These are phyloP conservation scores for Saprolegnia parasitica DNA, from an alignment of 352 stramenopile species.

Conservation along the genomic window DNA sequence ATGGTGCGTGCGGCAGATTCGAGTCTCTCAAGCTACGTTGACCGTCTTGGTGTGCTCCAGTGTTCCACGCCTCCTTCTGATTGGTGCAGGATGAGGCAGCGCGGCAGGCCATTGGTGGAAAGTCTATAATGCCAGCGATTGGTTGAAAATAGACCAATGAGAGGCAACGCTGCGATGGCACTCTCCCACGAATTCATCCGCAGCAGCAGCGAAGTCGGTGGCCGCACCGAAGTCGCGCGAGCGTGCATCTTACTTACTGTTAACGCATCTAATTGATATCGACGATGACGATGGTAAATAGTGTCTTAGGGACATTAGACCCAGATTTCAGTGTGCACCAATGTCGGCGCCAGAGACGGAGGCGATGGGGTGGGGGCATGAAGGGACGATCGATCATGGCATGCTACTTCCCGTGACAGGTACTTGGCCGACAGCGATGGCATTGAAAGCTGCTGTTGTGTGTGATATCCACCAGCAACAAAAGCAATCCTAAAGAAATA, in stretches of 20 bases:
- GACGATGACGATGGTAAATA: too few relatives aligned
- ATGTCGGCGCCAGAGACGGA: too few relatives aligned
- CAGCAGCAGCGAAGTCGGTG: background rate
- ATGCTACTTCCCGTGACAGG: too few relatives aligned
- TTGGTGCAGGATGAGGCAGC: background rate
- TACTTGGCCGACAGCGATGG: background rate
- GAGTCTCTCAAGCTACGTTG: background rate
- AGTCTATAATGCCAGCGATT: constrained; percentile 1
- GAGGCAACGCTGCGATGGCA: background rate
- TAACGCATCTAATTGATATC: background rate
- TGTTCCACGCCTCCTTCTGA: background rate
- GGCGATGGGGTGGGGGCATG: too few relatives aligned
- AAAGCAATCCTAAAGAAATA: background rate
- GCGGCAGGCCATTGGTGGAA: background rate
- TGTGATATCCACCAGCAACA: background rate
- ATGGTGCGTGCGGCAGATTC: background rate
- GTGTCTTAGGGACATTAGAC: too few relatives aligned
- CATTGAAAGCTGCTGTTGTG: background rate
- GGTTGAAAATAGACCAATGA: constrained; percentile 9
- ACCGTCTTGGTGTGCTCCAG: background rate
- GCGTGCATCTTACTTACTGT: background rate
- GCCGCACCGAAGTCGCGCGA: too few relatives aligned
- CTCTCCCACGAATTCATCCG: constrained; percentile 12
- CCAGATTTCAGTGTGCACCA: too few relatives aligned
- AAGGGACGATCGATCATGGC: too few relatives aligned